Evolutionary conservation across 495 filamentous ascomycete species (phyloP), one percentile per base, ranked within the genome.

Genomic region (Penicillium bialowiezense): DNA sequence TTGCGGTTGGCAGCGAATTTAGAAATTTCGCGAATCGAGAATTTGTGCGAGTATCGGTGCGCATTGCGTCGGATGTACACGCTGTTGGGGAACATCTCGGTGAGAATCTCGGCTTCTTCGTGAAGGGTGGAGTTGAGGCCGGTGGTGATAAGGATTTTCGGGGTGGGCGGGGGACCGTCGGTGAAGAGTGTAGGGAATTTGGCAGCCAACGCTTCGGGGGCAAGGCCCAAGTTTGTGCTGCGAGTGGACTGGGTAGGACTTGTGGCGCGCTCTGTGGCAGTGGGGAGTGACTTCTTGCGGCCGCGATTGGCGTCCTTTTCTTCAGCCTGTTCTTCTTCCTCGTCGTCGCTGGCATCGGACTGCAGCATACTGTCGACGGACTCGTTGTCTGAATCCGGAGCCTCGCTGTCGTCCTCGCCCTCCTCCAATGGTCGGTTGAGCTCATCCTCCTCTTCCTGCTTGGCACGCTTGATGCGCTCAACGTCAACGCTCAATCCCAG

Each of bases 61-160:
- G 83, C 81, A 17, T 84, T 87, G 31, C 93, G 88, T 3, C 80
- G 86, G 59, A 97, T 87, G 69, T 97, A 98, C 36, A 78, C 85
- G 55, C 82, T 82, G 70, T 95, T 90, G 2, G 93, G 92, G 68
- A 98, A 91, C 42, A 97, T 66, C 10, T 72, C 76, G 38, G 86
- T 88, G 37, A 98, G 78, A 29, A 88, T 71, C 50, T 87, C 67
- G 39, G 88, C 88, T 79, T 95, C 82, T 48, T 85, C 61, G 71
- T 97, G 91, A 19, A 96, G 77, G 13, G 85, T 91, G 7, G 86
- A 89, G 67, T 96, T 86, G 46, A 96, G 68, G 10, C 79, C 84
- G 21, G 92, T 97, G 7, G 93, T 98, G 61, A 98, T 82, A 14
- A 97, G 82, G 52, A 96, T 83, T 66, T 91, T 93, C 41, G 93